Evolutionary conservation across 805 yeast genomes (phyloP).

Genomic region (Zygosaccharomyces pseudorouxii): DNA sequence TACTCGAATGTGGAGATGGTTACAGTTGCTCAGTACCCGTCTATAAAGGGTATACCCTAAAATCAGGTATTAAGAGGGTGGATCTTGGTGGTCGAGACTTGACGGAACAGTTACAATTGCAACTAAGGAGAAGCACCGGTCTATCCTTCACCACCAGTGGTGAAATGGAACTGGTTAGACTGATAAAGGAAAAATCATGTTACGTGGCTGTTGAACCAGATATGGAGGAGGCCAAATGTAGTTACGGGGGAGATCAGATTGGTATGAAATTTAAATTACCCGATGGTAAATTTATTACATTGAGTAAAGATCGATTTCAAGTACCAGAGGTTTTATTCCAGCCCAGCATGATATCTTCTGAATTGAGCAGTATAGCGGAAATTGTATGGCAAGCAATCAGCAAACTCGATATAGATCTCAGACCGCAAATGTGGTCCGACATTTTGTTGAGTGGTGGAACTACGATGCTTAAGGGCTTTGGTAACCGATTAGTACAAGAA

Average conservation of each 20-base stretch:
- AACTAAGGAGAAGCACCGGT: constrained; percentile 65
- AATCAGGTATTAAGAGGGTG: constrained; percentile 64
- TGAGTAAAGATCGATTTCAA: constrained; percentile 67
- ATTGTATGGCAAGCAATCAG: constrained; percentile 58
- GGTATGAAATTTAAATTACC: constrained; percentile 57
- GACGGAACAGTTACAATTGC: constrained; percentile 66
- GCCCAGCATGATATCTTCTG: constrained; percentile 76
- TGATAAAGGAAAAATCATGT: constrained; percentile 72
- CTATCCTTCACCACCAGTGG: constrained; percentile 60
- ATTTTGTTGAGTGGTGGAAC: constrained; percentile 84
- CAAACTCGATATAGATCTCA: constrained; percentile 72
- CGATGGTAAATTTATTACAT: constrained; percentile 66
- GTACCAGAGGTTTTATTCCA: constrained; percentile 79
- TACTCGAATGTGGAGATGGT: constrained; percentile 90
- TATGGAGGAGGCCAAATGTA: constrained; percentile 45
- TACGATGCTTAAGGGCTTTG: constrained; percentile 71
- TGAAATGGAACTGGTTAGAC: constrained; percentile 76
- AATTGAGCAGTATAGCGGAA: constrained; percentile 63
- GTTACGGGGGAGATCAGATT: constrained; percentile 19
- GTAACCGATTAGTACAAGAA: constrained; percentile 70
- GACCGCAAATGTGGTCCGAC: constrained; percentile 62
- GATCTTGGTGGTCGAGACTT: constrained; percentile 86
- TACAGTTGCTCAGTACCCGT: constrained; percentile 85
- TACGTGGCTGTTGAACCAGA: constrained; percentile 55
- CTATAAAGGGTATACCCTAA: constrained; percentile 79